These are phyloP conservation scores for Ogataea nakhonphanomensis DNA, from an alignment of 805 yeast species.

Conservation along the genomic window DNA sequence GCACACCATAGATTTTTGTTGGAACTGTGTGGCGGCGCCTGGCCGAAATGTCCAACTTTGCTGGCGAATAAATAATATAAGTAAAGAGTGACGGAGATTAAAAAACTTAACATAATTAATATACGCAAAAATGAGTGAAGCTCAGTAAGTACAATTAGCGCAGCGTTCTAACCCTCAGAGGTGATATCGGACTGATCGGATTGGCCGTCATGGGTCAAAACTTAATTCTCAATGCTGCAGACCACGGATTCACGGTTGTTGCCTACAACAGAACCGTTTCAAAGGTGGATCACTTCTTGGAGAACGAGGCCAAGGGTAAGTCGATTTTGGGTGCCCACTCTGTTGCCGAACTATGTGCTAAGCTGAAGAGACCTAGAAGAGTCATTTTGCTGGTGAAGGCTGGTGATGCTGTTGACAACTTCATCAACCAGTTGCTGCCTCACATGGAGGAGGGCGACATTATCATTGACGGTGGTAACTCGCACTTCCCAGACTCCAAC, in stretches of 20 bases:
- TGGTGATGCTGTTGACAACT: conserved; percentile 89
- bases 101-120: conserved; percentile 4
- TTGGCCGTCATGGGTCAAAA: conserved; percentile 99
- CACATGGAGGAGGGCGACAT: conserved; percentile 94
- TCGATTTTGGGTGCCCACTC: conserved; percentile 95
- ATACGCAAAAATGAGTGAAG: conserved; percentile 14
- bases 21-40: conserved; percentile 1
- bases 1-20: background rate
- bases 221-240: conserved; percentile 95
- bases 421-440: conserved; percentile 85
- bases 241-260: conserved; percentile 96
- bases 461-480: conserved; percentile 99
- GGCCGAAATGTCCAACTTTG: conserved; percentile 10
- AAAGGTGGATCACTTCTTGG: conserved; percentile 92
- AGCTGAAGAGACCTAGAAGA: conserved; percentile 97
- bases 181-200: conserved; percentile 98
- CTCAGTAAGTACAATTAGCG: conserved; percentile 11
- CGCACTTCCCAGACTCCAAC: conserved; percentile 98
- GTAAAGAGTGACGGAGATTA: conserved; percentile 2
- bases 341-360: conserved; percentile 77
- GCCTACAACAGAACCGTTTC: conserved; percentile 98
- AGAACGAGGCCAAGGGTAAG: conserved; percentile 95
- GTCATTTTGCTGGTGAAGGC: conserved; percentile 93
- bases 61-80: conserved; percentile 5
- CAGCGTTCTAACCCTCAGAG: conserved; percentile 39